Evolutionary conservation across 164 flowering plant genomes (phyloP).

Genomic region (Vitis rupestris): DNA sequence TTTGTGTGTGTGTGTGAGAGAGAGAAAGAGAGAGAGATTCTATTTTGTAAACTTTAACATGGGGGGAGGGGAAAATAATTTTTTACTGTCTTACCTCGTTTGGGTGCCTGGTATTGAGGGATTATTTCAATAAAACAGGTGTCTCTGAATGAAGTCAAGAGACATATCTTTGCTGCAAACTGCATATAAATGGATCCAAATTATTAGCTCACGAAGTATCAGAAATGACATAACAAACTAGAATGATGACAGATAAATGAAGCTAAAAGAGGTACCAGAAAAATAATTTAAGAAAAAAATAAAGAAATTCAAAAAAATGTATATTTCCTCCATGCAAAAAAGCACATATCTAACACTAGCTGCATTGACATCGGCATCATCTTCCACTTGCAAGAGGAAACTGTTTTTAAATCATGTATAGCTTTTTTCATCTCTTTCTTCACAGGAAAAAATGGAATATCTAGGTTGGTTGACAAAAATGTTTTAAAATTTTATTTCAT

Average conservation of each 20-base stretch:
- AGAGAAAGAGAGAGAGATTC: not conserved
- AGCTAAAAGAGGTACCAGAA: not conserved
- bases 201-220: not conserved
- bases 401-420: no score
- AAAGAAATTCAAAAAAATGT: no score
- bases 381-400: not conserved
- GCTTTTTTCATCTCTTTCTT: no score
- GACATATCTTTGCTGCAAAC: slow-evolving; percentile 94
- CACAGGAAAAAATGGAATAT: not conserved
- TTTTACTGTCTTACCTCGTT: slow-evolving; percentile 51
- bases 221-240: not conserved
- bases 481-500: no score
- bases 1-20: not conserved
- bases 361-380: not conserved
- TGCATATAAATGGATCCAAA: slow-evolving; percentile 30
- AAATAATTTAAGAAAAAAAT: no score
- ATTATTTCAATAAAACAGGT: slow-evolving; percentile 86
- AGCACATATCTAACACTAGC: not conserved
- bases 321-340: not conserved
- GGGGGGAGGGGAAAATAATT: not conserved
- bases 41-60: not conserved
- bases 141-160: slow-evolving; percentile 87
- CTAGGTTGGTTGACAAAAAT: not conserved
- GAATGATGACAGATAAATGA: not conserved
- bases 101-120: slow-evolving; percentile 65